Base-by-base conservation (phyloP, 768 basidiomycete species). In the Daedalea quercina region DNA sequence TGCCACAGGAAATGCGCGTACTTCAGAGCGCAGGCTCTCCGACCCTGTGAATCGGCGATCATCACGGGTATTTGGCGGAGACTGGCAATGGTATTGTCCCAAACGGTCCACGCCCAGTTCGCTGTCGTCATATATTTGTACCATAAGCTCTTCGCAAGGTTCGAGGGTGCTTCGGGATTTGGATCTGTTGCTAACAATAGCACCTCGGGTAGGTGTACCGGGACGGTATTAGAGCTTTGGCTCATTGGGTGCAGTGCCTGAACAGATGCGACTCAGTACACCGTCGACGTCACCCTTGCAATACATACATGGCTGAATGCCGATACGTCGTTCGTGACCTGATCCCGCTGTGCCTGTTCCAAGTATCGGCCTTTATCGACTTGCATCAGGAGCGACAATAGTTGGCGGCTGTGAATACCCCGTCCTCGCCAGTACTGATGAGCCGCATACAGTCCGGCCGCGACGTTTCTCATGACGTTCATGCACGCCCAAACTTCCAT, bases 51-150 rank as follows among this genome's bases (percentile, higher is more conserved):
- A 52, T 83, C 81, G 3, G 72, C 59, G 15, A 75, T 75, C 73
- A 85, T 78, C 42, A 68, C 66, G 6, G 84, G 80, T 42, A 87
- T 74, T 63, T 86, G 84, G 41, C 83, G 85, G 42, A 92, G 71
- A 48, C 83, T 84, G 6, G 85, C 80, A 42, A 92, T 74, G 1
- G 84, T 81, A 60, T 87, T 90, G 63, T 90, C 87, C 89, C 89
- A 91, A 19, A 86, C 85, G 59, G 84, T 85, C 81, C 81, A 85
- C 1, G 79, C 87, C 87, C 89, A 90, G 59, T 88, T 79, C 13
- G 67, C 61, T 0, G 87, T 79, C 15, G 79, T 80, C 41, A 85
- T 81, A 59, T 90, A 90, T 63, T 87, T 86, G 67, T 87, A 86
- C 90, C 90, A 92, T 13, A 92, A 71, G 44, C 78, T 77, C 58